Evolutionary conservation across 176 grass and related monocot species (phyloP), one percentile per base, ranked within the genome.

Genomic region (Bolboschoenus planiculmis): DNA sequence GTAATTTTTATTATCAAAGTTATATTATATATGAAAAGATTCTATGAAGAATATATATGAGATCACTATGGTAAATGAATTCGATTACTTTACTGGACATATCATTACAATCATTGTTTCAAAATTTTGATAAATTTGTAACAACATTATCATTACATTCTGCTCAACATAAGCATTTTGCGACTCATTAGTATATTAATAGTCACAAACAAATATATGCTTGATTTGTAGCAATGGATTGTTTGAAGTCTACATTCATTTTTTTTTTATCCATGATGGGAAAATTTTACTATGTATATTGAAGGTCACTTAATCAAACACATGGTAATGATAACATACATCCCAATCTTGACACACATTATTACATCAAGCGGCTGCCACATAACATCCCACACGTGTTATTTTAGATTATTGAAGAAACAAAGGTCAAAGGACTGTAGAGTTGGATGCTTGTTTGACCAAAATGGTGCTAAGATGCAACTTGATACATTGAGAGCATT

Each of bases 381-480:
- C 35, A 81, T 23, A 66, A 66, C 37, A 82, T 4, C 24, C 10
- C 5, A 18, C 31, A 21, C 11, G 16, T 16, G 34, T 82, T 47
- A 31, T 24, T 81, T 82, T 47, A 65, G 4, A 82, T 31, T 47
- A 65, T 82, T 82, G 9, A 61, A 50, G 11, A 7, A 75, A 11
- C 18, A 56, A 84, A 84, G 50, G 83, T 84, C 83, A 84, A 84
- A 78, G 10, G 13, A 84, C 63, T 60, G 21, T 77, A 57, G 47
- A 59, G 54, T 78, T 84, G 53, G 63, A 61, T 62, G 68, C 83
- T 62, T 66, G 67, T 84, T 84, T 82, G 80, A 82, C 80, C 56
- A 61, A 82, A 82, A 82, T 30, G 37, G 39, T 3, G 14, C 56
- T 20, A 48, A 15, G 14, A 31, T 48, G 23, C 79, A 81, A 82